Evolutionary conservation across 1,284 basidiomycete species (phyloP), one percentile per base, ranked within the genome.

Genomic region (Ceratobasidium theobromae): DNA sequence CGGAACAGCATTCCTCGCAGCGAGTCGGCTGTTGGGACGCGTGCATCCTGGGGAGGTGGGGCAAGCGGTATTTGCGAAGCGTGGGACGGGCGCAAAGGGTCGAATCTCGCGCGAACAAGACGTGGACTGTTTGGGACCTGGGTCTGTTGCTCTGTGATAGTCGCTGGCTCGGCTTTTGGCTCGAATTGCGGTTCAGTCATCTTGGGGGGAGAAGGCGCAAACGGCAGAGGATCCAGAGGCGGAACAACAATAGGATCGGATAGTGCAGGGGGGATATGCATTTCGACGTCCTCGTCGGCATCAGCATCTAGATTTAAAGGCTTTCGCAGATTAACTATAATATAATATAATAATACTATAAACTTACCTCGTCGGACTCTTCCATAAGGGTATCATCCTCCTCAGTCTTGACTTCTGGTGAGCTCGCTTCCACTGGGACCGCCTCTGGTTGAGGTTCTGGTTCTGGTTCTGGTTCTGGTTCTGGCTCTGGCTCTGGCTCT

Each of bases 341-440:
- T 38, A 5, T 38, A 40, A 3, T 9, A 14, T 8, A 38, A 38
- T 33, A 54, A 53, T 33, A 11, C 16, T 16, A 33, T 12, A 27
- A 25, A 33, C 51, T 21, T 40, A 40, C 53, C 30, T 18, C n/a
- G 14, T 38, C 35, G 18, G 48, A 45, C 9, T 38, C 35, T 8
- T 38, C 45, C 9, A 32, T 30, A n/a, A 30, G 32, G 8, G 14
- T n/a, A 18, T 55, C 53, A 1, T 16, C 40, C 35, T 55, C 53
- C 25, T 64, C 58, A 1, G 58, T 64, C 38, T 52, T 52, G n/a
- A 52, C 58, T 16, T n/a, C 48, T 3, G 58, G 58, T 16, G 55
- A 60, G 12, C 43, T 16, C 6, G 25, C 27, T 18, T 60, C 55
- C 1, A 30, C 35, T 6, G 48, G 35, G 28, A 27, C 25, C 0